Base-by-base conservation (phyloP, 768 basidiomycete genomes). In the Leccinum subtestaceum region DNA sequence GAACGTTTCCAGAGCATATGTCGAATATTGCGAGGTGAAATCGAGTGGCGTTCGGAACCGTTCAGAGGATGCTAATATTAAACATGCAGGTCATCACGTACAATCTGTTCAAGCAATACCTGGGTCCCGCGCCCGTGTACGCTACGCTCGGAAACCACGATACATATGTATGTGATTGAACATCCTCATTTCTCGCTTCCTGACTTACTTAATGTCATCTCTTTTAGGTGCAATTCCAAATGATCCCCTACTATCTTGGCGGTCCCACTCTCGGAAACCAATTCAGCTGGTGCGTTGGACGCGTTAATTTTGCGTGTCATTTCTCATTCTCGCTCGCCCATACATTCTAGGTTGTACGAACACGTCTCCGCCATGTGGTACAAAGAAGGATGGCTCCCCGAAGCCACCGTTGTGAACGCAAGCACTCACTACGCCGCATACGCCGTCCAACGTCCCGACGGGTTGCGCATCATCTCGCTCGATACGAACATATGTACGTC, bases 111-210 rank as follows among this genome's bases (percentile, higher is more conserved):
- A 86, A 80, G 67, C 70, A 73, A 25, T 77, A 77, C 60, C 75
- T 89, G 32, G 83, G 83, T 15, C 76, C 81, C 5, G 83, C 85
- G 0, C 87, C 89, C 17, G 79, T 90, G 1, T 90, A 89, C 60
- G 81, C 86, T 10, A 81, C 85, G 1, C 74, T 90, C 4, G 89
- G 89, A 5, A 91, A 91, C 68, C 89, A 90, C 62, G 89, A 91
- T 65, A 84, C 78, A 53, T 88, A 89, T 71, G 84, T 87, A 60
- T 71, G 84, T 87, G 61, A 19, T 46, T 49, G 13, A 40, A 23
- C 0, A 45, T 15, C 11, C 43, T 19, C 8, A 11, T 8, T 0
- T 6, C 50, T 5, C 3, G 7, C 25, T 34, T 34, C 13, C 9
- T 3, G 11, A 53, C 31, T 46, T 15, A 51, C 31, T 46, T 15